Base-by-base conservation (phyloP, 2,329 filamentous ascomycete species). In the Colletotrichum tabaci region DNA sequence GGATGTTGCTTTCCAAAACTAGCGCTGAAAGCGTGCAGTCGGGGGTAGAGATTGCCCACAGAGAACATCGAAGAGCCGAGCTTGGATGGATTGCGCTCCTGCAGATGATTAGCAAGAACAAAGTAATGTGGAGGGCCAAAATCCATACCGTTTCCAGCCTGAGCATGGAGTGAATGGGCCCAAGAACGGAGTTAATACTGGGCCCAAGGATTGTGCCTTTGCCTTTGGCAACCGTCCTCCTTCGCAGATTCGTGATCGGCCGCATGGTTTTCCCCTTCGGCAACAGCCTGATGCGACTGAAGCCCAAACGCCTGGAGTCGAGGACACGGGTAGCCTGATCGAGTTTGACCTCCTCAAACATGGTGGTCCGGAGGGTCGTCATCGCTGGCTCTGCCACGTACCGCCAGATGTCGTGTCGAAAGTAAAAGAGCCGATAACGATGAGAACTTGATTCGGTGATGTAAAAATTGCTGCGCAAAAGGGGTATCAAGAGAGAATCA, bases 341-440 rank as follows among this genome's bases (percentile, higher is more conserved):
- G 0, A 86, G 77, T 52, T 87, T 89, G 50, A 98, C 83, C 76
- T 96, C 93, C 74, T 96, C 92, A 74, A 98, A 94, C 88, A 97
- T 94, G 10, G 84, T 87, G 2, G 83, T 75, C 77, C 93, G 96
- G 26, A 98, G 83, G 0, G 83, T 83, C 1, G 86, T 80, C 78
- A 98, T 84, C 0, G 92, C 90, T 8, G 95, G 93, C 75, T 95
- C 91, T 2, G 92, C 90, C 44, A 98, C 81, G 50, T 87, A 87
- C 61, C 89, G 90, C 96, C 96, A 99, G 12, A 96, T 87, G 80
- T 99, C 96, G 74, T 99, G 96, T 4, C 96, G 93, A 79, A 98
- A 98, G 82, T 94, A 99, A 80, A 97, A 98, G 0, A 98, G 83
- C 38, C 91, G 90, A 76, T 96, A 94, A 18, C 92, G 91, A 78